Evolutionary conservation across 2,329 filamentous ascomycete genomes (phyloP), one percentile per base, ranked within the genome.

Genomic region (Sclerotinia subarctica): DNA sequence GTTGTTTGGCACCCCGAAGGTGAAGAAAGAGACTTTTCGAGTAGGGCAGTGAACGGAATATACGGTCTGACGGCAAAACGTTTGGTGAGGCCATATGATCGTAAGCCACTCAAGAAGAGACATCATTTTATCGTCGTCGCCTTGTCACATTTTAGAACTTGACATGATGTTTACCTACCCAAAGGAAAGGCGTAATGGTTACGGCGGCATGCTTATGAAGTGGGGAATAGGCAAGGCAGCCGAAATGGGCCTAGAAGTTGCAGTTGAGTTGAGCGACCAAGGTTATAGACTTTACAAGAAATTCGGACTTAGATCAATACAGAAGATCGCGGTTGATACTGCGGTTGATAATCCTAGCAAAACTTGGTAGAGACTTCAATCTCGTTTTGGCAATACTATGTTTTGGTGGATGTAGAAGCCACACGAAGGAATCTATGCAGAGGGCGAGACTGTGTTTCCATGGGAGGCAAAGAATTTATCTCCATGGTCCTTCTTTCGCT

Each of bases 341-440:
- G 19, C 7, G 7, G 38, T 38, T 3, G 42, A 56, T 5, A 42
- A 29, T 10, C 44, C 64, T 35, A 35, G 29, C 35, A 46, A 51
- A 2, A 57, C 21, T 8, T 66, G 53, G 44, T 60, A 26, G n/a
- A 60, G 32, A 21, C 44, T 66, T 13, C 21, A 66, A 17, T 52
- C 29, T 7, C 29, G 53, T 21, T 21, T 57, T 21, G 46, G n/a
- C 10, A 13, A 26, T 7, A 24, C 42, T 21, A 17, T 29, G 5
- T 19, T 57, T n/a, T 46, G 52, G 64, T 60, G 64, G 64, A 53
- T 66, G 64, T n/a, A 54, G 64, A 58, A 49, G n/a, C 54, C 44
- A 15, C n/a, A 21, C 3, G 60, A 29, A 15, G 60, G 5, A 3
- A 13, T 64, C 4, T 64, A 63, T 24, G 29, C 19, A 38, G 44